Evolutionary conservation across 345 rosid genomes (phyloP), one percentile per base, ranked within the genome.

Genomic region (Aquilaria sinensis): DNA sequence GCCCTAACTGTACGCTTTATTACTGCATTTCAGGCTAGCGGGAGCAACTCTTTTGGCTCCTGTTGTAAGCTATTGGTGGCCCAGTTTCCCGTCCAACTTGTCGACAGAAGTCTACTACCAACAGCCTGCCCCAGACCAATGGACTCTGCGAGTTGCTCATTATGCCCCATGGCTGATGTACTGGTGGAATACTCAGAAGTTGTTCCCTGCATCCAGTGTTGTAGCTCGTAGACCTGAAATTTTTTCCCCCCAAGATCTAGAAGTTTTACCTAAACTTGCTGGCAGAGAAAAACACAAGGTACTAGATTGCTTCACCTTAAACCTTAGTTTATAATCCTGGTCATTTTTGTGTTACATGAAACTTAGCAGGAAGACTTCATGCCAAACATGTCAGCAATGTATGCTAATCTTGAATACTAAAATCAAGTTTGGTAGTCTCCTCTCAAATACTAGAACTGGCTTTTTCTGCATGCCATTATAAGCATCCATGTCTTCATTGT

Each of bases 111-210:
- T 67, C 29, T 75, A 73, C 58, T 31, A 67, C 7, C 70, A 47
- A 10, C 63, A 72, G 56, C 59, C 57, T 32, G 74, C 74, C 12
- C 71, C 69, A 53, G 90, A 84, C 63, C 90, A 72, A 50, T 84
- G 90, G 90, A 65, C 83, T 4, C 59, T 81, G 5, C 71, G 81
- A 14, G 81, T 81, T 37, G 77, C 81, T 9, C 90, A 81, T 71
- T 62, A 81, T 51, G 32, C 53, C 30, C 85, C 86, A 53, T 81
- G 79, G 78, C 79, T 81, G 47, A 65, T 75, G 41, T 74, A 66
- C 67, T 81, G 86, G 89, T 84, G 86, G 89, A 84, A 81, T 75
- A 79, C 89, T 37, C 81, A 79, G 68, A 84, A 72, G 6, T 50
- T 72, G 66, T 79, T 81, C 66, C 83, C 83, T 10, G 1, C 62